Evolutionary conservation across 1,139 yeast genomes (phyloP).

Genomic region (Suhomyces coccinellae): DNA sequence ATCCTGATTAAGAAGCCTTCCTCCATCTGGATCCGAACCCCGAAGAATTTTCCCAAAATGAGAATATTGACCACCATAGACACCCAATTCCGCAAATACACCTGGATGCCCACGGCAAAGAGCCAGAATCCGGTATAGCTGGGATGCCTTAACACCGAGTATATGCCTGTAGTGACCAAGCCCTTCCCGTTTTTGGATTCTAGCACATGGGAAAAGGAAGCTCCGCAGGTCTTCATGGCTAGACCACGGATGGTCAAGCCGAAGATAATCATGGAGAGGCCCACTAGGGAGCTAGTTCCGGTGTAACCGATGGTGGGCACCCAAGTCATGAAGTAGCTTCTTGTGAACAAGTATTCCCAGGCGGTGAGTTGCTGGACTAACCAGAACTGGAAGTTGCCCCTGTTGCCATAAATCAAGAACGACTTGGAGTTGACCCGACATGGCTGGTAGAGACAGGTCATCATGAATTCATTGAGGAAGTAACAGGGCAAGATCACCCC

Average conservation of each 20-base stretch:
- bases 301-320: not conserved
- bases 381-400: conserved; percentile 37
- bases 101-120: conserved; percentile 38
- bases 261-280: conserved; percentile 16
- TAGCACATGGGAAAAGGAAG: conserved; percentile 36
- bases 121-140: conserved; percentile 45
- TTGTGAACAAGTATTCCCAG: conserved; percentile 24
- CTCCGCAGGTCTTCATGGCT: conserved; percentile 40
- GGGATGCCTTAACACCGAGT: conserved; percentile 37
- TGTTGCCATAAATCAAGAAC: conserved; percentile 40
- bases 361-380: conserved; percentile 29
- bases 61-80: conserved; percentile 20
- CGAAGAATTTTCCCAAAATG: conserved; percentile 32
- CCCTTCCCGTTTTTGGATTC: conserved; percentile 14
- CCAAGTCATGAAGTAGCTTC: conserved; percentile 7
- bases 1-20: conserved; percentile 34
- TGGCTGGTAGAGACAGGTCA: conserved; percentile 30
- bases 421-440: conserved; percentile 28
- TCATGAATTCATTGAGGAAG: conserved; percentile 33
- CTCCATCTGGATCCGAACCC: conserved; percentile 37
- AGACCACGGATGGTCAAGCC: conserved; percentile 31
- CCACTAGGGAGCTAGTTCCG: conserved; percentile 9
- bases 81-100: conserved; percentile 28
- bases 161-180: conserved; percentile 37
- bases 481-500: conserved; percentile 24